Evolutionary conservation across 192 early-diverging fungal species (phyloP).

Genomic region (Gonapodya prolifera): DNA sequence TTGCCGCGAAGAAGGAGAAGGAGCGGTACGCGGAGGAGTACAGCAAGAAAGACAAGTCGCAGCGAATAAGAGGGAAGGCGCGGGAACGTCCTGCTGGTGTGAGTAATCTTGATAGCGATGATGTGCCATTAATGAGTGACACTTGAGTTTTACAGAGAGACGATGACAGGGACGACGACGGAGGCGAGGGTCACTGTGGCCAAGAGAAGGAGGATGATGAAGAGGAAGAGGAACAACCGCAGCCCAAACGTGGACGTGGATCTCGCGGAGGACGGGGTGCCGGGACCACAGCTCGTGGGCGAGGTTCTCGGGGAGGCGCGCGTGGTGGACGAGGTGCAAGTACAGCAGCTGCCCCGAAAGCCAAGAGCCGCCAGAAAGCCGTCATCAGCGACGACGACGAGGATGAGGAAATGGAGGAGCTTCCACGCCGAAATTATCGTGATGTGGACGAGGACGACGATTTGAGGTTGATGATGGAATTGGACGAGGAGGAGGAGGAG

Average conservation of each 20-base stretch:
- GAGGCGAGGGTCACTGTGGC: too few relatives aligned
- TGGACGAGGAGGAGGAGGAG: not conserved
- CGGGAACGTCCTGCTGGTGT: too few relatives aligned
- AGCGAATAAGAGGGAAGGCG: not conserved
- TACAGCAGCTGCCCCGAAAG: not conserved
- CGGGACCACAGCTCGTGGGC: not conserved
- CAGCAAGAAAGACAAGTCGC: not conserved
- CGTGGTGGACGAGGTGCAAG: not conserved
- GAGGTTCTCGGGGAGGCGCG: not conserved
- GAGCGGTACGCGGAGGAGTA: not conserved
- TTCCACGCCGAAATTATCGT: not conserved
- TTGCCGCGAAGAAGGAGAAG: not conserved
- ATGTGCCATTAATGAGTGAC: too few relatives aligned
- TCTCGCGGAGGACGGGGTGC: not conserved
- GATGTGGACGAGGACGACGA: constrained; percentile 1
- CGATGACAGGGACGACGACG: too few relatives aligned
- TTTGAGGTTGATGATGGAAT: not conserved
- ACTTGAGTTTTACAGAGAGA: too few relatives aligned
- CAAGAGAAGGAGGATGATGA: not conserved
- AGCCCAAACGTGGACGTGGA: not conserved
- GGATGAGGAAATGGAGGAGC: not conserved
- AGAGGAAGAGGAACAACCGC: not conserved
- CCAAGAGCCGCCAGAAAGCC: not conserved
- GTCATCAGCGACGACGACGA: not conserved
- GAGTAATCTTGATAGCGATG: too few relatives aligned